Evolutionary conservation across 176 grass and related monocot genomes (phyloP), one percentile per base, ranked within the genome.

Genomic region (Carex parvula): DNA sequence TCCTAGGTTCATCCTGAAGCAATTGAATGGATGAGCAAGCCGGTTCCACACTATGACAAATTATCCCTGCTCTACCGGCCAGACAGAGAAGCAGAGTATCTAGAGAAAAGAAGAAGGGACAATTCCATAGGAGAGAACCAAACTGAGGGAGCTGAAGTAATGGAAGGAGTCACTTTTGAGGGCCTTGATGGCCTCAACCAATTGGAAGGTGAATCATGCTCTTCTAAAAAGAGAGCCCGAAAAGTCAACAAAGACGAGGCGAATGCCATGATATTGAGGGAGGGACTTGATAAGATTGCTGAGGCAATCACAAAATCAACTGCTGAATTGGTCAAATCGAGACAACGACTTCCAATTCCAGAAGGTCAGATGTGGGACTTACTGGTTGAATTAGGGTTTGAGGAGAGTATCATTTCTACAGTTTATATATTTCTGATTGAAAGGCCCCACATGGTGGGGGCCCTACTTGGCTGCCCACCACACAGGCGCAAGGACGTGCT

Each of bases 351-450:
- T 3, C 80, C 80, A 64, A 82, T 82, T 65, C 80, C 80, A 29
- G 80, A 82, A 82, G 80, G 80, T 42, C 60, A 82, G 62, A 82
- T 82, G 80, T 82, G 80, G 80, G 42, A 82, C 44, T 44, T 82
- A 17, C 50, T 82, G 56, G 80, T 82, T 39, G 80, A 82, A 65
- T 67, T 82, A 54, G 80, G 80, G 80, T 82, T 82, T 30, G 80
- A 82, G 24, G 80, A 82, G 60, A 82, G 80, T 26, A 61, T 82
- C 1, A 82, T 82, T 66, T 82, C 80, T 20, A 82, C 80, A 13
- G 80, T 82, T 14, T 82, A 82, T 82, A 82, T 82, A 32, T 82
- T 82, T 82, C 44, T 82, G 35, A 82, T 82, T 24, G 80, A 82
- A 61, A 64, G 80, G 20, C 80, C 80, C 13, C 80, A 82, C 44